phyloP scores from a whole-genome alignment of 139 green algal species.

The Protoeuglena noctilucae region DNA sequence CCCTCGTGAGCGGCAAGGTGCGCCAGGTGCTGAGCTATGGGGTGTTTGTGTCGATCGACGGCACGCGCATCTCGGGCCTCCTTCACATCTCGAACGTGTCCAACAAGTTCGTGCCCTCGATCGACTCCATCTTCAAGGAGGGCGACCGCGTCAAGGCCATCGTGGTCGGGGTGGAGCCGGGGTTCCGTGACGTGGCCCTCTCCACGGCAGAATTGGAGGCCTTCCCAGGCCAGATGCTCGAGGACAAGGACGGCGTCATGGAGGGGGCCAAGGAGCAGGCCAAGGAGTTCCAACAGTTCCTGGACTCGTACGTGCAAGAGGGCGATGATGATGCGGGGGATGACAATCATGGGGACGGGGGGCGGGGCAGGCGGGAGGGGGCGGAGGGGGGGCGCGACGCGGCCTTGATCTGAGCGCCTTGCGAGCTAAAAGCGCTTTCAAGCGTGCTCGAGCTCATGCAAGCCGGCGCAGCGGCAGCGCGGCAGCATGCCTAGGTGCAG shows the following conservation, averaged over 20 bases:
- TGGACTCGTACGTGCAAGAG: conserved; percentile 92
- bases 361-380: no score
- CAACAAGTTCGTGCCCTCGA: conserved; percentile 9
- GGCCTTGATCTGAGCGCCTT: no score
- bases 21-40: conserved; percentile 31
- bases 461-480: no score
- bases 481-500: no score
- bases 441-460: no score
- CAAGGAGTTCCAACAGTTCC: conserved; percentile 44
- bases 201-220: conserved; percentile 40
- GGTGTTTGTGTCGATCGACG: conserved; percentile 31
- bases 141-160: conserved; percentile 33
- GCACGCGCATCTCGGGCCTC: conserved; percentile 24
- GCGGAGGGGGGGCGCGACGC: no score
- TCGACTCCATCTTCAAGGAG: conserved; percentile 20
- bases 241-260: conserved; percentile 23
- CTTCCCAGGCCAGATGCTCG: conserved; percentile 30
- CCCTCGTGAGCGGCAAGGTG: conserved; percentile 24
- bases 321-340: conserved; percentile 94
- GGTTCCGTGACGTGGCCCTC: conserved; percentile 26
- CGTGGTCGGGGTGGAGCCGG: conserved; percentile 34
- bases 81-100: conserved; percentile 47
- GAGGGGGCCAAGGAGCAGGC: conserved; percentile 18
- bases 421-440: no score
- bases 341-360: no score